These are phyloP conservation scores for Viola pubescens DNA, from an alignment of 441 rosid species.

Conservation along the genomic window DNA sequence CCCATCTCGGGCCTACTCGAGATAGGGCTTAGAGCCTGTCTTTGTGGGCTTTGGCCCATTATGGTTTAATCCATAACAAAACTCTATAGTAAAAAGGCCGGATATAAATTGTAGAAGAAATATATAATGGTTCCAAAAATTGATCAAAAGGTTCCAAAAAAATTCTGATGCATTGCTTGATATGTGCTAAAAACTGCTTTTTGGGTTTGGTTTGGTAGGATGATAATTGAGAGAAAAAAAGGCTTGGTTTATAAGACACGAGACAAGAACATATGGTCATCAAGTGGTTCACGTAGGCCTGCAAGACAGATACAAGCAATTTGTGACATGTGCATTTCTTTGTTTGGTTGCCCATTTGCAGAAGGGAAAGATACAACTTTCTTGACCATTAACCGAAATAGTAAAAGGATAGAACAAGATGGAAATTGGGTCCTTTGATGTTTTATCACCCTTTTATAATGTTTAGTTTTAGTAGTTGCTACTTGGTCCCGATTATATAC, in stretches of 20 bases:
- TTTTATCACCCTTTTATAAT: neutral
- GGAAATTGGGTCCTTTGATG: neutral
- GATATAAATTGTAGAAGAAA: no score
- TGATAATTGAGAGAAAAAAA: no score
- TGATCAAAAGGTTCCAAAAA: neutral
- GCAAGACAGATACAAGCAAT: conserved; percentile 1
- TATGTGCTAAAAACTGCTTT: neutral
- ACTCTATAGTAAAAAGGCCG: neutral
- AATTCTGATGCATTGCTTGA: neutral
- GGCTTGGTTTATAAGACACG: no score
- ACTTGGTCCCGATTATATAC: no score
- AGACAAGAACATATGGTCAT: neutral
- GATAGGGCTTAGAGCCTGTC: no score
- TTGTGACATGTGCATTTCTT: neutral
- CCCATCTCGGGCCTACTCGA: no score
- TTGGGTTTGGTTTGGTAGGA: neutral
- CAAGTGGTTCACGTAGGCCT: neutral
- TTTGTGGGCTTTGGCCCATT: no score
- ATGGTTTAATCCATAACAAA: no score
- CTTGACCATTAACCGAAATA: conserved; percentile 5
- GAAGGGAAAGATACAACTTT: neutral
- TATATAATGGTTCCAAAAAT: no score
- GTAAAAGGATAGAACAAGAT: neutral
- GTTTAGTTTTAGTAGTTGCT: neutral
- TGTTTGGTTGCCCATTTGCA: neutral